Evolutionary conservation across 495 filamentous ascomycete genomes (phyloP).

Genomic region (Copromyces sp.): DNA sequence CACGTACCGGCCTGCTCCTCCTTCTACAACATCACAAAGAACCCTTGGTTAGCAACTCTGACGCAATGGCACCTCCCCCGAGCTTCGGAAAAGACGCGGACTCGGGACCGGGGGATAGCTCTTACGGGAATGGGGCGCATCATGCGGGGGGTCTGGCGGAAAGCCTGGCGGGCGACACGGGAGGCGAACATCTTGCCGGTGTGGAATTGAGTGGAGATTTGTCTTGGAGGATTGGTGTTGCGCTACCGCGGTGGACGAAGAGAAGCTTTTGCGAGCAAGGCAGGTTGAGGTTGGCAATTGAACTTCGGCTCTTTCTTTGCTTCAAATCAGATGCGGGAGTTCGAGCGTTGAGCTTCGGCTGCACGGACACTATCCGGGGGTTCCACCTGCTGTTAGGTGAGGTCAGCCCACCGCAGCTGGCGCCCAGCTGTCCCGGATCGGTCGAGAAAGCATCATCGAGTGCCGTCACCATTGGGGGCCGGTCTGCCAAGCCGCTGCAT

Average conservation of each 20-base stretch:
- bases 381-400: background rate
- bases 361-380: background rate
- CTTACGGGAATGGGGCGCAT: constrained; percentile 76
- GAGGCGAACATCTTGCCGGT: constrained; percentile 57
- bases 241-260: constrained; percentile 2
- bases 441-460: background rate
- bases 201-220: constrained; percentile 21
- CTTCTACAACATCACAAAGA: constrained; percentile 44
- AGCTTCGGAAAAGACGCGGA: background rate
- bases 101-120: constrained; percentile 8
- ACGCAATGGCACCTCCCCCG: constrained; percentile 11
- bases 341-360: constrained; percentile 4
- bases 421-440: background rate
- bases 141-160: constrained; percentile 52
- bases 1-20: constrained; percentile 74
- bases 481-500: background rate
- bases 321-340: constrained; percentile 2
- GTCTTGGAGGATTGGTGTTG: constrained; percentile 5
- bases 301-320: background rate
- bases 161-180: constrained; percentile 37
- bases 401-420: background rate
- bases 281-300: background rate
- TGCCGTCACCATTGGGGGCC: background rate
- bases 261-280: background rate
- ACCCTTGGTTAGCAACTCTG: constrained; percentile 24